These are phyloP conservation scores for Phyllosticta capitalensis DNA, from an alignment of 2,329 filamentous ascomycete species.

Conservation along the genomic window DNA sequence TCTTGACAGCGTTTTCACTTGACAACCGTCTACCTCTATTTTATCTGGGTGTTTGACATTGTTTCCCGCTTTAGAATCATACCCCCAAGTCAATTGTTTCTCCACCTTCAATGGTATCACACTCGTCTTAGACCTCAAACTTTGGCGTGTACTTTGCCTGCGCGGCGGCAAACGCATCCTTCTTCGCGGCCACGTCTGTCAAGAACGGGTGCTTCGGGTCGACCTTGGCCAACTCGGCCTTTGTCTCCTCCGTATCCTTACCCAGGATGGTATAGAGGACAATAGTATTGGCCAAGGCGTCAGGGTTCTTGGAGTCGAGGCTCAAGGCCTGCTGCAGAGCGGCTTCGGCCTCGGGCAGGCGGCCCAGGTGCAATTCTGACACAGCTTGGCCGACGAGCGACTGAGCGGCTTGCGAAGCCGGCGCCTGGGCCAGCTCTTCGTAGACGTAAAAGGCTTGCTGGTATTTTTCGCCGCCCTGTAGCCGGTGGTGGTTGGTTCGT, in stretches of 20 bases:
- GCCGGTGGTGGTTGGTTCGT: not conserved
- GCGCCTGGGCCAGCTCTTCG: constrained; percentile 85
- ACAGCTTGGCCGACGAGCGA: constrained; percentile 82
- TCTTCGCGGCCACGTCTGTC: constrained; percentile 72
- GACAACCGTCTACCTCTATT: constrained; percentile 2
- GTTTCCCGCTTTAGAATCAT: not conserved
- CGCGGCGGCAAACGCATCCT: constrained; percentile 74
- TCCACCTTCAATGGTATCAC: not conserved
- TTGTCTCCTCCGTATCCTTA: constrained; percentile 55
- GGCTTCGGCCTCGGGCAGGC: constrained; percentile 78
- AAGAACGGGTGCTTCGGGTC: constrained; percentile 63
- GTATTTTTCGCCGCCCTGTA: constrained; percentile 84
- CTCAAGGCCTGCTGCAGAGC: constrained; percentile 72
- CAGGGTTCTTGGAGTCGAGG: constrained; percentile 60
- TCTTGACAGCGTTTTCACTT: not conserved
- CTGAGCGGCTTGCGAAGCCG: constrained; percentile 65
- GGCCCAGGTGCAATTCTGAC: constrained; percentile 81
- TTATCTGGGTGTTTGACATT: not conserved
- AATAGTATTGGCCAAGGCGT: constrained; percentile 73
- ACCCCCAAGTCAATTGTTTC: not conserved
- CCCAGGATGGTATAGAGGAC: constrained; percentile 72
- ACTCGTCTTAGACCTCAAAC: constrained; percentile 40
- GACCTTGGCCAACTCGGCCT: constrained; percentile 41
- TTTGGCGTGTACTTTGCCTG: constrained; percentile 81
- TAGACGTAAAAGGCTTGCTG: constrained; percentile 97